These are phyloP conservation scores for Clathrus columnatus DNA, from an alignment of 768 basidiomycete species.

Conservation along the genomic window DNA sequence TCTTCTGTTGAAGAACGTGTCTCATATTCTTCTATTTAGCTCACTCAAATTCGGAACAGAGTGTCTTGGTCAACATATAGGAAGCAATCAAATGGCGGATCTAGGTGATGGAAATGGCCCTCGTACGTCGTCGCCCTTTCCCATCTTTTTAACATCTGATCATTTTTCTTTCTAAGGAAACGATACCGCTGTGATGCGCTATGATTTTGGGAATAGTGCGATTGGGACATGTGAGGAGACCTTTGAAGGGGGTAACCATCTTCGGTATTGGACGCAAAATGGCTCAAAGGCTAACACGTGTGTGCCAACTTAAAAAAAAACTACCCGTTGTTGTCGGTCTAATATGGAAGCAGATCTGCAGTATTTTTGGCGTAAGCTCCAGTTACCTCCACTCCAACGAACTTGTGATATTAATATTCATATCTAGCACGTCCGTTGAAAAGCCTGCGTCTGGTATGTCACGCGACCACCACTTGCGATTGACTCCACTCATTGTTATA, in stretches of 20 bases:
- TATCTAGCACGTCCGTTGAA: conserved; percentile 49
- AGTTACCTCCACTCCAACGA: not conserved
- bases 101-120: conserved; percentile 77
- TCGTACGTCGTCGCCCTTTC: conserved; percentile 33
- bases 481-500: conserved; percentile 2
- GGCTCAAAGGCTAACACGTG: conserved; percentile 53
- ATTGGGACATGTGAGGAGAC: conserved; percentile 86
- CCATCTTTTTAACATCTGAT: not conserved
- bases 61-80: conserved; percentile 77
- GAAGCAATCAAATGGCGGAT: conserved; percentile 58
- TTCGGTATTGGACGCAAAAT: conserved; percentile 83
- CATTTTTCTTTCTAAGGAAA: conserved; percentile 49
- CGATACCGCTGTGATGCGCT: conserved; percentile 77
- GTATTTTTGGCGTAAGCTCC: conserved; percentile 51
- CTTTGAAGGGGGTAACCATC: conserved; percentile 77
- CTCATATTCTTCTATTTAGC: conserved; percentile 27
- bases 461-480: not conserved
- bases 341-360: conserved; percentile 40
- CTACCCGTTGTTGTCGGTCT: not conserved
- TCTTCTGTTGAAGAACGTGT: not conserved
- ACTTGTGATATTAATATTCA: not conserved
- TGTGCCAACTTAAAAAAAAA: conserved; percentile 13
- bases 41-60: conserved; percentile 67
- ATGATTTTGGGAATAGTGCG: conserved; percentile 70
- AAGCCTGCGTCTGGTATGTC: conserved; percentile 41